Evolutionary conservation across 495 filamentous ascomycete genomes (phyloP).

Genomic region (Aspergillus indologenus): DNA sequence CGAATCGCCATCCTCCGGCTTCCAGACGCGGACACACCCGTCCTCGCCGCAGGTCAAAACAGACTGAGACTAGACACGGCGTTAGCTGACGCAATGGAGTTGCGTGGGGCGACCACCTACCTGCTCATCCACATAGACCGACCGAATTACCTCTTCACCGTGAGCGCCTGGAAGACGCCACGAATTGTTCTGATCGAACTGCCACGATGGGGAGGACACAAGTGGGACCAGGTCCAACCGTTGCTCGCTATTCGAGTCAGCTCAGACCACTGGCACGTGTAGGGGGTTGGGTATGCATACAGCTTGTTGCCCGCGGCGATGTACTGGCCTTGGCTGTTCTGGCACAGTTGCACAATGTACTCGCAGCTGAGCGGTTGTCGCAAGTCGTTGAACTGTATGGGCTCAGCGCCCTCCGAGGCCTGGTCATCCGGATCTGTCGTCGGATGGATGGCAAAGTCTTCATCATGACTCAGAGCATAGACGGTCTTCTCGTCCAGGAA

Average conservation of each 20-base stretch:
- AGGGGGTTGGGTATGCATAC: slow-evolving; percentile 33
- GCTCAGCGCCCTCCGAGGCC: slow-evolving; percentile 45
- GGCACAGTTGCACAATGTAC: slow-evolving; percentile 73
- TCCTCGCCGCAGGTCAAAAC: slow-evolving; percentile 81
- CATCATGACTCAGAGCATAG: slow-evolving; percentile 76
- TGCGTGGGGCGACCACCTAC: slow-evolving; percentile 38
- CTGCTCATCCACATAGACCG: slow-evolving; percentile 68
- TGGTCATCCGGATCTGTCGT: slow-evolving; percentile 57
- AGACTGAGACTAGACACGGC: slow-evolving; percentile 50
- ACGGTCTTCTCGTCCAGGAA: slow-evolving; percentile 69
- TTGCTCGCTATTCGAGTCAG: slow-evolving; percentile 48
- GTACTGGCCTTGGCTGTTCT: slow-evolving; percentile 48
- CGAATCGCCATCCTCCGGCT: slow-evolving; percentile 24
- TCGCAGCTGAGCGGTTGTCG: slow-evolving; percentile 68
- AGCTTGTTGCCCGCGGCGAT: slow-evolving; percentile 44
- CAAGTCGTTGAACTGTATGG: slow-evolving; percentile 71
- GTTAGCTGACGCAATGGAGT: neutral
- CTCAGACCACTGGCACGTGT: too few species aligned
- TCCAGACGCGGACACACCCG: slow-evolving; percentile 57
- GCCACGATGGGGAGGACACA: slow-evolving; percentile 55
- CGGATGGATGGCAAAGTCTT: slow-evolving; percentile 73
- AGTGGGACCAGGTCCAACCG: slow-evolving; percentile 67
- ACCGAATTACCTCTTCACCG: slow-evolving; percentile 78
- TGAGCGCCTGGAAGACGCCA: slow-evolving; percentile 73
- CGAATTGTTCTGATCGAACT: slow-evolving; percentile 54